phyloP scores from a whole-genome alignment of 805 yeast species.

The Yarrowia yakushimensis region DNA sequence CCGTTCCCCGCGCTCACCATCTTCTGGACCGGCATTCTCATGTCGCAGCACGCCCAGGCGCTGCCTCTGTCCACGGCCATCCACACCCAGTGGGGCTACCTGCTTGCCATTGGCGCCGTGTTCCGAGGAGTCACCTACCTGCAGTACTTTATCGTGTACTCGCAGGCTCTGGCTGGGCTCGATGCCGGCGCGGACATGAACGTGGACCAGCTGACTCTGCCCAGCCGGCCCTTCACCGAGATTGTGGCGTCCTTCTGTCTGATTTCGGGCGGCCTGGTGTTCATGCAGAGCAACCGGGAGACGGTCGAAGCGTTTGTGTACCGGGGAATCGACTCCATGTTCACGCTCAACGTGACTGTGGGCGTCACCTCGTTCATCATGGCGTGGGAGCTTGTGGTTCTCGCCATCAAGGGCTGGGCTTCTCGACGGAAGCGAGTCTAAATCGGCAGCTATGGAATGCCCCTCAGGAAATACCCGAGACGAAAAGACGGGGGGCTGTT shows the following conservation, averaged over 20 bases:
- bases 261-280: conserved; percentile 83
- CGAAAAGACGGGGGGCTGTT: neutral
- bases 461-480: neutral
- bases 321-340: conserved; percentile 83
- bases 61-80: conserved; percentile 70
- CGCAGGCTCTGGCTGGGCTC: conserved; percentile 29
- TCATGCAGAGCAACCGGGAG: conserved; percentile 89
- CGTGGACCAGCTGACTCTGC: conserved; percentile 35
- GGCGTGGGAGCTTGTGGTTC: conserved; percentile 80
- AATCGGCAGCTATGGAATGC: neutral
- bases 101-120: conserved; percentile 77
- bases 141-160: conserved; percentile 43
- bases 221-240: conserved; percentile 83
- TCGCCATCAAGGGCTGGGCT: conserved; percentile 42
- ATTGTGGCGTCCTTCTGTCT: conserved; percentile 73
- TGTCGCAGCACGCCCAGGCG: conserved; percentile 93
- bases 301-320: conserved; percentile 76
- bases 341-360: conserved; percentile 80
- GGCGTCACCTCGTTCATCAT: conserved; percentile 74
- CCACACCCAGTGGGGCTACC: conserved; percentile 90
- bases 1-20: conserved; percentile 93
- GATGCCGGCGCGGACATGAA: conserved; percentile 14
- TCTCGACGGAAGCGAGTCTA: conserved; percentile 11
- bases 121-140: conserved; percentile 68
- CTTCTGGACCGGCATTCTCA: conserved; percentile 92